phyloP scores from a whole-genome alignment of 2,329 filamentous ascomycete species.

The Aspergillus neotritici region DNA sequence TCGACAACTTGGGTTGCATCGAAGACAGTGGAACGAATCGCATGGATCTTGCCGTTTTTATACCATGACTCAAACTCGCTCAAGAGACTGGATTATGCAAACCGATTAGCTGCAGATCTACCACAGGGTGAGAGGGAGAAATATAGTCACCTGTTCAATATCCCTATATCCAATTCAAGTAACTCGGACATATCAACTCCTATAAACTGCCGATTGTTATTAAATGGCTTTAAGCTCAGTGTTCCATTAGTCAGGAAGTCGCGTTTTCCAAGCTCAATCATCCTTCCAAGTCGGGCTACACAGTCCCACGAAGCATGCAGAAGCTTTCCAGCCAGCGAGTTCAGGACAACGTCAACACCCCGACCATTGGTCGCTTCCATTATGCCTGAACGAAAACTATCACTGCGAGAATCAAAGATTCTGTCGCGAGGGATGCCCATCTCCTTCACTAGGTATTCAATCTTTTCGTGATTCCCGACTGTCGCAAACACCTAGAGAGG shows the following conservation, averaged over 20 bases:
- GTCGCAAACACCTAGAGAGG: slow-evolving; percentile 11
- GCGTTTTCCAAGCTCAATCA: slow-evolving; percentile 21
- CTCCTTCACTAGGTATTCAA: slow-evolving; percentile 12
- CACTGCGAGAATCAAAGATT: slow-evolving; percentile 17
- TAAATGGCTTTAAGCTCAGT: slow-evolving; percentile 11
- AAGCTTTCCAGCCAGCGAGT: slow-evolving; percentile 18
- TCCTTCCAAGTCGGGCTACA: slow-evolving; percentile 20
- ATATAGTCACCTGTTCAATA: background rate
- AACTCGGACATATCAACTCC: slow-evolving; percentile 11
- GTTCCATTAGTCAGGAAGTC: slow-evolving; percentile 15
- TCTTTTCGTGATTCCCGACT: slow-evolving; percentile 13
- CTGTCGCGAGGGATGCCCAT: slow-evolving; percentile 13
- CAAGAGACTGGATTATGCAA: too few species aligned
- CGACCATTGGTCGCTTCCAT: slow-evolving; percentile 7
- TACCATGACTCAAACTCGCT: too few species aligned
- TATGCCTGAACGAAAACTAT: slow-evolving; percentile 9
- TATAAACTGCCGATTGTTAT: slow-evolving; percentile 9
- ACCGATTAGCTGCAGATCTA: too few species aligned
- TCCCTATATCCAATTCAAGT: background rate
- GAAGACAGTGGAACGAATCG: slow-evolving; percentile 4
- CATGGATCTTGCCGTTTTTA: slow-evolving; percentile 6
- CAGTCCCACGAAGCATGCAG: slow-evolving; percentile 23
- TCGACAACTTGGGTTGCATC: background rate
- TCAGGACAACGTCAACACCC: slow-evolving; percentile 22
- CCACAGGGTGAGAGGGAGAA: too few species aligned